phyloP scores from a whole-genome alignment of 768 basidiomycete species.

The Amanita molliuscula region DNA sequence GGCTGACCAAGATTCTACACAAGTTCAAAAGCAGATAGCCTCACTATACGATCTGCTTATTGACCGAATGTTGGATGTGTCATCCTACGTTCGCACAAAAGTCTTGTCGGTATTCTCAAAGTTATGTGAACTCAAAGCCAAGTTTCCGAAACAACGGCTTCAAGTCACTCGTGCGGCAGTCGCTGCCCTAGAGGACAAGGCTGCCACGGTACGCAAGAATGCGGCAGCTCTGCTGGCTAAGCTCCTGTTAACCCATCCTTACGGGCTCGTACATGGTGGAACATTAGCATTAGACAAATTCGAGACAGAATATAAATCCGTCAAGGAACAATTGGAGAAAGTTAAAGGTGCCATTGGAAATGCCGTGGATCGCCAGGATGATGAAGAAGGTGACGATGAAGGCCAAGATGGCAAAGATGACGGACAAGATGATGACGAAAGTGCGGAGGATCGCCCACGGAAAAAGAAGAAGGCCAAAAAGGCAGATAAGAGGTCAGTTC shows the following conservation, averaged over 20 bases:
- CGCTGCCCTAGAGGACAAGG: constrained; percentile 81
- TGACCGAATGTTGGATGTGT: constrained; percentile 80
- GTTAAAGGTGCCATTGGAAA: constrained; percentile 62
- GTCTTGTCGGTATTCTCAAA: constrained; percentile 69
- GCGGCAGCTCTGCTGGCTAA: constrained; percentile 68
- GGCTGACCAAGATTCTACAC: constrained; percentile 33
- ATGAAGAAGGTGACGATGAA: constrained; percentile 24
- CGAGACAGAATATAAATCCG: constrained; percentile 58
- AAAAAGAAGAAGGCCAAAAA: not conserved
- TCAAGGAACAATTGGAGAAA: constrained; percentile 55
- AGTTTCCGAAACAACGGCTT: constrained; percentile 82
- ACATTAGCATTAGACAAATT: constrained; percentile 62
- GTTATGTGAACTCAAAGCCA: constrained; percentile 64
- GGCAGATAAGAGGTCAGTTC: constrained; percentile 20
- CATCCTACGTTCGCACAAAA: constrained; percentile 86
- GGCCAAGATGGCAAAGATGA: constrained; percentile 15
- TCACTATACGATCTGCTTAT: constrained; percentile 76
- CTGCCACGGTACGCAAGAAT: constrained; percentile 75
- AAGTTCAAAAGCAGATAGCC: constrained; percentile 64
- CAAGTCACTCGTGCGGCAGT: constrained; percentile 69
- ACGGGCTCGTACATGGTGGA: constrained; percentile 76
- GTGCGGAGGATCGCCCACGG: not conserved
- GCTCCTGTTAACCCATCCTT: constrained; percentile 83
- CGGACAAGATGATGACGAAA: constrained; percentile 20
- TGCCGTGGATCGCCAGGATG: constrained; percentile 37